Conservation (phyloP, 208 protist species). For the Angomonas deanei region DNA sequence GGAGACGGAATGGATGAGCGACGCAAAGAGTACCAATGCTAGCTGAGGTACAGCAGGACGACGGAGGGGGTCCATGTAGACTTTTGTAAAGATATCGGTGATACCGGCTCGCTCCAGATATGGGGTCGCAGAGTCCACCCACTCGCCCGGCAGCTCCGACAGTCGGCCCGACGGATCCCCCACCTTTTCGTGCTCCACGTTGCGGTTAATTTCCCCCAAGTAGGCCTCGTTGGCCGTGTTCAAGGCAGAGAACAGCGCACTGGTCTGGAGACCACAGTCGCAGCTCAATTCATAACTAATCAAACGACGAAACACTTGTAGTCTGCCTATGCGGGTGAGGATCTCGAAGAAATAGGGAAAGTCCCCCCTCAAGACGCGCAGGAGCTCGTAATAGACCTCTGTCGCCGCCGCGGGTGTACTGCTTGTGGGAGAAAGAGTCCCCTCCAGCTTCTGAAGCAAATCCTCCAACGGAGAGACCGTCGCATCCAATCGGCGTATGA, state of each 20-base stretch:
- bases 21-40: constrained; percentile 72
- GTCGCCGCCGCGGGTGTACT: neutral
- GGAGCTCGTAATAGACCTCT: neutral
- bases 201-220: constrained; percentile 84
- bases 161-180: neutral
- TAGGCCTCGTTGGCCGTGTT: constrained; percentile 82
- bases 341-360: constrained; percentile 18
- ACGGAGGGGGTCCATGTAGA: constrained; percentile 74
- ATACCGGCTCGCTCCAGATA: constrained; percentile 86
- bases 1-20: constrained; percentile 56
- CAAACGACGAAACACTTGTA: constrained; percentile 85
- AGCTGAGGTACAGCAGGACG: constrained; percentile 52
- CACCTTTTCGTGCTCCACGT: constrained; percentile 60
- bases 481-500: constrained; percentile 30
- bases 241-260: constrained; percentile 67
- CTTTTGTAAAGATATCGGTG: constrained; percentile 68
- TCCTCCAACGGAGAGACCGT: constrained; percentile 8
- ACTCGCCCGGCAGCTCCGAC: neutral
- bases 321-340: constrained; percentile 54
- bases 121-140: constrained; percentile 7
- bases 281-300: constrained; percentile 87
- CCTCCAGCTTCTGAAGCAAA: neutral
- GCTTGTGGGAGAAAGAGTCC: neutral
- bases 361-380: constrained; percentile 11
- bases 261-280: constrained; percentile 78